Evolutionary conservation across 768 basidiomycete genomes (phyloP).

Genomic region (Leccinum arenicola): DNA sequence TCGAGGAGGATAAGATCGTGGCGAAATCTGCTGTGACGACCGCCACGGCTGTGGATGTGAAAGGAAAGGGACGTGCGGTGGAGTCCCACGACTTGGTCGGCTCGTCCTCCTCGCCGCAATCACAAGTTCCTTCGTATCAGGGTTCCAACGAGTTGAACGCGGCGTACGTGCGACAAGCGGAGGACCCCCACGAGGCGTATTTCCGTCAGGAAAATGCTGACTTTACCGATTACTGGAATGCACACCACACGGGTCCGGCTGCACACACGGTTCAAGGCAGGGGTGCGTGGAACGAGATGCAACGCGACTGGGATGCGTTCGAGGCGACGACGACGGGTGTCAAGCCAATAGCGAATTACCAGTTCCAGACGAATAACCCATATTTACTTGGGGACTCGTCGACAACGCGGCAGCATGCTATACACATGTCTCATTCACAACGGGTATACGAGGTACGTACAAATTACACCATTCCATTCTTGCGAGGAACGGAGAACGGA

Average conservation of each 20-base stretch:
- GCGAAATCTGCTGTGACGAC: constrained; percentile 36
- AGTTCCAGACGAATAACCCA: constrained; percentile 77
- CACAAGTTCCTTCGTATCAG: constrained; percentile 17
- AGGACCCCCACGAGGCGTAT: constrained; percentile 61
- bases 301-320: constrained; percentile 77
- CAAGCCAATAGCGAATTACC: constrained; percentile 53
- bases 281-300: constrained; percentile 59
- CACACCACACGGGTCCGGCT: constrained; percentile 32
- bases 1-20: constrained; percentile 79
- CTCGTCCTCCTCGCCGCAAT: constrained; percentile 8
- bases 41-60: constrained; percentile 39
- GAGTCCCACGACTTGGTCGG: neutral
- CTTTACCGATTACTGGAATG: constrained; percentile 59
- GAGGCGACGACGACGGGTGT: constrained; percentile 73
- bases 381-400: constrained; percentile 64
- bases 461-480: constrained; percentile 7
- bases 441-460: constrained; percentile 41
- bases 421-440: constrained; percentile 31
- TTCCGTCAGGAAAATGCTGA: constrained; percentile 69
- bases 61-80: constrained; percentile 63
- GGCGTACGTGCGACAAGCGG: constrained; percentile 20
- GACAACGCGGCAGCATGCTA: constrained; percentile 44
- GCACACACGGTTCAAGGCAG: constrained; percentile 25
- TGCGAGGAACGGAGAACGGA: constrained; percentile 12
- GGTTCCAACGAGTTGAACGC: constrained; percentile 17